Conservation (phyloP, 2,329 filamentous ascomycete genomes). For the Colletotrichum orbiculare region DNA sequence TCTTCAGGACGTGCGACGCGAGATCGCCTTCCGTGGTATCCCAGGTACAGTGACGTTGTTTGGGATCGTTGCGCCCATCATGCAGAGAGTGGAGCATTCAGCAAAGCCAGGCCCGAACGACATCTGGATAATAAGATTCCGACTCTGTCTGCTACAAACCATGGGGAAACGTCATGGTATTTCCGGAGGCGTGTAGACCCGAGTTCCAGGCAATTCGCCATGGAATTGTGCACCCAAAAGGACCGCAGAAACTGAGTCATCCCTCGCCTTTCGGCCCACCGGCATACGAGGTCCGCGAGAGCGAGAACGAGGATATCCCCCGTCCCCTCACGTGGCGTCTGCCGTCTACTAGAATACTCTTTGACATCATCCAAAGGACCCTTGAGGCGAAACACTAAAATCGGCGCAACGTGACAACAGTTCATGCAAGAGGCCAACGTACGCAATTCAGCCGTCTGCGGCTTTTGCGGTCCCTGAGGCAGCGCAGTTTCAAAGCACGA, state of each 20-base stretch:
- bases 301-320: constrained; percentile 3
- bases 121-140: no score
- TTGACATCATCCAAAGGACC: constrained; percentile 13
- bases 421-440: constrained; percentile 9
- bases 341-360: constrained; percentile 4
- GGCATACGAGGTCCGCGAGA: neutral
- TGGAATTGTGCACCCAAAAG: neutral
- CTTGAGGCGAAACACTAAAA: constrained; percentile 26
- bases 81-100: no score
- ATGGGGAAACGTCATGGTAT: constrained; percentile 15
- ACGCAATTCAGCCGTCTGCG: neutral
- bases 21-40: no score
- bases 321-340: constrained; percentile 2
- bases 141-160: neutral
- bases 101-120: no score
- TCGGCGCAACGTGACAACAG: constrained; percentile 24
- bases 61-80: no score
- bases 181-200: constrained; percentile 9
- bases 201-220: neutral
- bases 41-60: no score
- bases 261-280: no score
- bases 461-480: constrained; percentile 16
- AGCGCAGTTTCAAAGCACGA: constrained; percentile 2
- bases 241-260: no score
- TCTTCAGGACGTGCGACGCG: neutral